Evolutionary conservation across 2,329 filamentous ascomycete species (phyloP).

Genomic region (Arthrocladium fulminans): DNA sequence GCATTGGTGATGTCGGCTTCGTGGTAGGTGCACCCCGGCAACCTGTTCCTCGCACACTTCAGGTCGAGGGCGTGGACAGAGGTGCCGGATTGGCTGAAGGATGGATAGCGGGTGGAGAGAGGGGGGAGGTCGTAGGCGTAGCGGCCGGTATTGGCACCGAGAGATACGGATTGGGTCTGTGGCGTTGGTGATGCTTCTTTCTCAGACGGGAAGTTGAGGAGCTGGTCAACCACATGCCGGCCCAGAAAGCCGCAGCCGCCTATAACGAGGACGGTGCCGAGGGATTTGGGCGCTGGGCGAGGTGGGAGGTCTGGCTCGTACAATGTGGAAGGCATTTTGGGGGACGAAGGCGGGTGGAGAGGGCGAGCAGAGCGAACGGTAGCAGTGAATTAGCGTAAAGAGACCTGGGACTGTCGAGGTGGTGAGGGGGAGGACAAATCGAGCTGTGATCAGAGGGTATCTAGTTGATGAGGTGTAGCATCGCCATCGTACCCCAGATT

Average conservation of each 20-base stretch:
- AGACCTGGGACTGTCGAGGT: no score
- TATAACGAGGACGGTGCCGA: conserved; percentile 67
- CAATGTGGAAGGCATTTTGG: conserved; percentile 5
- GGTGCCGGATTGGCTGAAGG: conserved; percentile 33
- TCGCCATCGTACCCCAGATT: conserved; percentile 3
- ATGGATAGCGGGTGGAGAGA: conserved; percentile 33
- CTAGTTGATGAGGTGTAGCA: background rate
- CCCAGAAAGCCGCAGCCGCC: conserved; percentile 80
- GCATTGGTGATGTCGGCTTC: conserved; percentile 69
- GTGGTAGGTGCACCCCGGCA: conserved; percentile 55
- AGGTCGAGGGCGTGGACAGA: conserved; percentile 65
- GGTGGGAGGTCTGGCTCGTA: conserved; percentile 14
- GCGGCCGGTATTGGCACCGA: conserved; percentile 3
- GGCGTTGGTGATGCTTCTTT: conserved; percentile 23
- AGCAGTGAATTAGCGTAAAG: no score
- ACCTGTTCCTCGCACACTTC: conserved; percentile 59
- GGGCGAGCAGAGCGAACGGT: no score
- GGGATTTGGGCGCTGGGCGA: conserved; percentile 28
- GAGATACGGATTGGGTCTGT: background rate
- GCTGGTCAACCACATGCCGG: conserved; percentile 68
- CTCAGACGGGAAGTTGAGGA: conserved; percentile 52
- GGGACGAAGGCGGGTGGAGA: no score
- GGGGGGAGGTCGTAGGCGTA: conserved; percentile 29
- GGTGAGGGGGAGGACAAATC: no score
- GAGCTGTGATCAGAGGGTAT: no score